phyloP scores from a whole-genome alignment of 768 basidiomycete genomes.

The Daedaleopsis nitida region DNA sequence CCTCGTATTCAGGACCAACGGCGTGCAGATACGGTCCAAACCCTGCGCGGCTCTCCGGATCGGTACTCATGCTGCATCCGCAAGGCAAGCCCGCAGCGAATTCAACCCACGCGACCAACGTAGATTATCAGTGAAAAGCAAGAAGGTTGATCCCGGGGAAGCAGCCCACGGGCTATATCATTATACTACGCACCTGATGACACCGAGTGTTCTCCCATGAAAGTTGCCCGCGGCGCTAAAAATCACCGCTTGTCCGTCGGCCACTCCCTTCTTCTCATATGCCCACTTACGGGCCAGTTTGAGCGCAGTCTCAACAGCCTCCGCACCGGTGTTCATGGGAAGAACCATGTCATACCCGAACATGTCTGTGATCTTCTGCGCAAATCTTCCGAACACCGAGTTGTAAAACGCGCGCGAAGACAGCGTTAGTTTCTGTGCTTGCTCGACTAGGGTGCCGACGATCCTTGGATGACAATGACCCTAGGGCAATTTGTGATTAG shows the following conservation, averaged over 20 bases:
- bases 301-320: conserved; percentile 96
- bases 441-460: conserved; percentile 75
- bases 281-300: conserved; percentile 98
- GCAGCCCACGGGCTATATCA: conserved; percentile 7
- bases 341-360: conserved; percentile 95
- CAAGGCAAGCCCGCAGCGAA: not conserved
- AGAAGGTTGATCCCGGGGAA: conserved; percentile 14
- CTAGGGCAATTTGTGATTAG: conserved; percentile 31
- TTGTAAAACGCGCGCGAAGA: conserved; percentile 98
- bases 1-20: conserved; percentile 78
- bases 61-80: conserved; percentile 80
- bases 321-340: conserved; percentile 99
- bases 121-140: conserved; percentile 14
- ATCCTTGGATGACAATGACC: conserved; percentile 94
- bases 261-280: conserved; percentile 82
- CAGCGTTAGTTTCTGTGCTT: conserved; percentile 88
- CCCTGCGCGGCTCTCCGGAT: conserved; percentile 82
- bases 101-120: conserved; percentile 5
- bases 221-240: conserved; percentile 90
- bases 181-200: conserved; percentile 61
- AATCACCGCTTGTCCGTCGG: conserved; percentile 82
- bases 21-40: conserved; percentile 91
- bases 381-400: conserved; percentile 87
- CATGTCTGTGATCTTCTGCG: conserved; percentile 77
- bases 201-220: conserved; percentile 90